Base-by-base conservation (phyloP, 352 stramenopile genomes). In the Phytophthora syringae region DNA sequence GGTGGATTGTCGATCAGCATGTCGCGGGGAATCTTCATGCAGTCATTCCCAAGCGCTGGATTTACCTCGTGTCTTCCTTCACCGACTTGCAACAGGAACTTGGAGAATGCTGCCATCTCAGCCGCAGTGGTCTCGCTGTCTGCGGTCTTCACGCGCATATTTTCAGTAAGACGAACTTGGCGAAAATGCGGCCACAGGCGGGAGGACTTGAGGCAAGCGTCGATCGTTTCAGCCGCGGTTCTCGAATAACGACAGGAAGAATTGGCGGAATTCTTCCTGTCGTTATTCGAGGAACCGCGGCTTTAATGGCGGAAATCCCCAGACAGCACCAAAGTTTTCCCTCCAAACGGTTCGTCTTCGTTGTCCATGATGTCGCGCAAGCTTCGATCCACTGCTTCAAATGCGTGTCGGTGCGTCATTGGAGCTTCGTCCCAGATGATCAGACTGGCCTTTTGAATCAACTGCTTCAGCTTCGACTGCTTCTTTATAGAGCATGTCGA, bases 351-450 rank as follows among this genome's bases (percentile, higher is more conserved):
- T 50, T 64, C 28, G 21, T 62, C 20, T 13, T 51, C 40, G 7
- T 30, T 49, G 12, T 57, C 54, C 25, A 62, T 60, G 5, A 71
- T 24, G 16, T 60, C 56, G 13, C 44, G 32, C 13, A 79, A 43
- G 32, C 65, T 62, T 30, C 55, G 27, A 53, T 78, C 63, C 1
- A 78, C 47, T 0, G 55, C 53, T 27, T 83, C 67, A 3, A 76
- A 32, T 5, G 27, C 27, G 27, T 32, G 27, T 5, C 27, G 27
- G 9, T 32, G 27, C 27, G 27, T 32, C 27, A 5, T 32, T 10
- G 27, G 27, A 10, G 27, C 27, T 32, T 32, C 27, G 9, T 32
- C 27, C 27, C 27, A 32, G 27, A 32, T 32, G 27, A 32, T 32
- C 9, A 32, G 9, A 32, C 27, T 32, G 5, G 27, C 27, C 27